Evolutionary conservation across 2,329 filamentous ascomycete genomes (phyloP), one percentile per base, ranked within the genome.

Genomic region (Rutstroemia sydowiana): DNA sequence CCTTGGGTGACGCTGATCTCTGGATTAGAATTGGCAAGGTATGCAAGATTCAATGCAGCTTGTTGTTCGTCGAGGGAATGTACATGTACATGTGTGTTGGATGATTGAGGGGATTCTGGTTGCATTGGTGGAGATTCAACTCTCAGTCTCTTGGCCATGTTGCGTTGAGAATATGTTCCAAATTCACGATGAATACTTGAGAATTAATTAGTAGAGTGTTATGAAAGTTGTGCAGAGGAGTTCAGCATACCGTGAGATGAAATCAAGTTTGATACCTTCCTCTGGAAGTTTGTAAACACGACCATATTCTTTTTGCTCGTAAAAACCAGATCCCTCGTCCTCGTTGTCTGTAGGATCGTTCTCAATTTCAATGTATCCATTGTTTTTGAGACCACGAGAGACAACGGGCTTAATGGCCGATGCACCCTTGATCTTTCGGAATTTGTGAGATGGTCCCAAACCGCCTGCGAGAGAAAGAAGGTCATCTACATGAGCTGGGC

Each of bases 401-500:
- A 79, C 73, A 20, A 71, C 68, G 2, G 80, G 79, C 31, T 72
- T 70, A 57, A 84, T 75, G 42, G 69, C 66, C 2, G 75, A 68
- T 10, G 73, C 70, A 43, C 75, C 73, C 67, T 79, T 84, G 63
- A 84, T 70, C 66, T 75, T 81, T 57, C 81, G 79, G 67, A 77
- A 79, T 51, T 75, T 75, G 64, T 84, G 81, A 21, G 80, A 80
- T 3, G 79, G 79, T 1, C 73, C 80, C 23, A 84, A 72, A 43
- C 73, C 69, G 18, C 68, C 68, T 8, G 83, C 79, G 18, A 84
- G 70, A 28, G 71, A 71, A 52, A 95, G 74, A 52, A 91, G 77
- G 57, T 92, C 84, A 48, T 93, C 88, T 39, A 86, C 75, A 66
- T 98, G 93, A 57, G 87, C 82, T 45, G 92, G 92, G 65, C 93